Evolutionary conservation across 2,329 filamentous ascomycete species (phyloP).

Genomic region (Leptographium galeiforme): DNA sequence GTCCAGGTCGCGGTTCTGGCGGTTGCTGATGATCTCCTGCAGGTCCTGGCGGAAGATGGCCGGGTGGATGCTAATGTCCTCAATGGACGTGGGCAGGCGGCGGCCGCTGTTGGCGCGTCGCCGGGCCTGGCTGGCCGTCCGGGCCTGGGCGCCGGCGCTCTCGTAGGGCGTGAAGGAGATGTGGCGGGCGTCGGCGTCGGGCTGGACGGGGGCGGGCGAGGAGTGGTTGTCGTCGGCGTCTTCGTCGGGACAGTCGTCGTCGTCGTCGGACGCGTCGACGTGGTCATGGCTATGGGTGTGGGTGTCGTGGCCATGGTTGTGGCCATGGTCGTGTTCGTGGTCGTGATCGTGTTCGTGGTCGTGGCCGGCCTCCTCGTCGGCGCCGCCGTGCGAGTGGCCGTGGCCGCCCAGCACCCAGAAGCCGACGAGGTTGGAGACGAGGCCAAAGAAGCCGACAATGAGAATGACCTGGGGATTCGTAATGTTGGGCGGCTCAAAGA

Average conservation of each 20-base stretch:
- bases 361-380: slow-evolving; percentile 30
- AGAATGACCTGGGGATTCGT: slow-evolving; percentile 75
- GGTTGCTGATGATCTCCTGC: slow-evolving; percentile 63
- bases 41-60: slow-evolving; percentile 86
- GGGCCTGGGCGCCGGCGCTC: neutral
- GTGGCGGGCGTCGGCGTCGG: slow-evolving; percentile 19
- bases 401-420: slow-evolving; percentile 89
- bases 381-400: slow-evolving; percentile 63
- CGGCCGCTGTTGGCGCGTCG: slow-evolving; percentile 34
- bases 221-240: slow-evolving; percentile 23
- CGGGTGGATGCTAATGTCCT: slow-evolving; percentile 74
- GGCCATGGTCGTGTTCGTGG: slow-evolving; percentile 21
- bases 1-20: slow-evolving; percentile 43
- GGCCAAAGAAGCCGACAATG: slow-evolving; percentile 73
- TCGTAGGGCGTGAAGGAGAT: slow-evolving; percentile 24
- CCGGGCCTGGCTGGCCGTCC: slow-evolving; percentile 18
- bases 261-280: slow-evolving; percentile 30
- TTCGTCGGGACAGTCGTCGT: slow-evolving; percentile 34
- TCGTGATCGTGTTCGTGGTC: slow-evolving; percentile 32
- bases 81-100: slow-evolving; percentile 47
- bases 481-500: slow-evolving; percentile 83
- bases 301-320: slow-evolving; percentile 14
- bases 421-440: slow-evolving; percentile 78
- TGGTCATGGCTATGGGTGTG: slow-evolving; percentile 16
- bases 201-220: neutral